Evolutionary conservation across 1,284 basidiomycete species (phyloP), one percentile per base, ranked within the genome.

Genomic region (Crucibulum cyathiforme): DNA sequence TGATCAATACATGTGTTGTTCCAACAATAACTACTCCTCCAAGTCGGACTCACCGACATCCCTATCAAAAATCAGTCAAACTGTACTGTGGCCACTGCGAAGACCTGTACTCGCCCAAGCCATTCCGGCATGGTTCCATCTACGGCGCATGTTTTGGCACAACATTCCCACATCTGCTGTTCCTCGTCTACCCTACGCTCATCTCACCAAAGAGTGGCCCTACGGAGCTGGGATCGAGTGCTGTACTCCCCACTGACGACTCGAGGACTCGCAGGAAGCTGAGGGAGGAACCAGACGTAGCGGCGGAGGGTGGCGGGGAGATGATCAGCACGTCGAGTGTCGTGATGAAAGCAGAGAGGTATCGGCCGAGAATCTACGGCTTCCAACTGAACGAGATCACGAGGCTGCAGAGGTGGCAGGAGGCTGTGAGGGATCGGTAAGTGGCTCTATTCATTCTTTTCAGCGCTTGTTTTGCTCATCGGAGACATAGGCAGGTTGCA

Each of bases 111-210:
- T 94, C 92, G 0, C 96, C 96, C 48, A 98, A 98, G 76, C 94
- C 92, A 3, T 95, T 94, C 9, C 86, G 96, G 41, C 96, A 98
- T 75, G 95, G 96, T 49, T 92, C 91, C 37, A 98, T 98, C 71
- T 96, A 98, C 74, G 96, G 96, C 36, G 96, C 96, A 2, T 98
- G 96, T 78, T 98, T 98, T 69, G 96, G 96, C 60, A 96, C 95
- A 0, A 97, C 94, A 1, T 98, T 98, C 80, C 95, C 95, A 0
- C 96, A 98, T 74, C 90, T 98, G 67, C 82, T 98, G 49, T 96
- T 96, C 80, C 93, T 98, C 81, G 94, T 96, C 46, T 97, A 98
- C 74, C 95, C 96, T 0, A 88, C 90, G 57, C 88, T 97, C 68
- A 91, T 96, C 53, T 93, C 96, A 9, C 85, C 89, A 35, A 98